phyloP scores from a whole-genome alignment of 2,329 filamentous ascomycete species.

The Botrytis elliptica region DNA sequence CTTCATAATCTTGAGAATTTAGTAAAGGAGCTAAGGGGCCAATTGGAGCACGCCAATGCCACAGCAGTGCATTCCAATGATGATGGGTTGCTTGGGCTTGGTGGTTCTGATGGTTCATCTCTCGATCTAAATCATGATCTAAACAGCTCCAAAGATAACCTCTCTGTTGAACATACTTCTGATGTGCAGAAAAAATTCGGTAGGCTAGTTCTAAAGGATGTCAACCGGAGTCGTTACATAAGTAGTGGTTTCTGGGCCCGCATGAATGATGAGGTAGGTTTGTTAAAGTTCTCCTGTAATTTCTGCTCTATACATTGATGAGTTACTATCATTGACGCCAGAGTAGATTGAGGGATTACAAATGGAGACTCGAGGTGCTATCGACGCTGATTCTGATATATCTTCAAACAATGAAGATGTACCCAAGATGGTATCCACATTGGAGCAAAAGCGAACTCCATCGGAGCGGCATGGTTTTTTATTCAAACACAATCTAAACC shows the following conservation, averaged over 20 bases:
- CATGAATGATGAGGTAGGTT: constrained; percentile 53
- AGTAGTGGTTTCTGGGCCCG: constrained; percentile 55
- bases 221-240: constrained; percentile 45
- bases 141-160: constrained; percentile 21
- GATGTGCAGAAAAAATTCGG: constrained; percentile 47
- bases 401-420: constrained; percentile 44
- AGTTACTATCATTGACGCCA: constrained; percentile 27
- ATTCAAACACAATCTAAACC: constrained; percentile 47
- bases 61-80: neutral
- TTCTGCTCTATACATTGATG: constrained; percentile 17
- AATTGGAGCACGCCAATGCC: constrained; percentile 47
- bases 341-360: constrained; percentile 47
- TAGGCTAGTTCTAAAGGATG: constrained; percentile 48
- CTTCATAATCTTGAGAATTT: constrained; percentile 50
- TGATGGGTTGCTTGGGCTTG: constrained; percentile 24
- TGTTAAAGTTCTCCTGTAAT: neutral
- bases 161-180: neutral
- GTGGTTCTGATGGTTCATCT: constrained; percentile 38
- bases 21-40: constrained; percentile 50
- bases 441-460: constrained; percentile 45
- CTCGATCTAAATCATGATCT: constrained; percentile 28
- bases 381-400: constrained; percentile 38
- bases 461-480: constrained; percentile 52
- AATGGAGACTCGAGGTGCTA: constrained; percentile 40
- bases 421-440: constrained; percentile 38